Evolutionary conservation across 83 land plant genomes (phyloP).

Genomic region (Diphasiastrum complanatum): DNA sequence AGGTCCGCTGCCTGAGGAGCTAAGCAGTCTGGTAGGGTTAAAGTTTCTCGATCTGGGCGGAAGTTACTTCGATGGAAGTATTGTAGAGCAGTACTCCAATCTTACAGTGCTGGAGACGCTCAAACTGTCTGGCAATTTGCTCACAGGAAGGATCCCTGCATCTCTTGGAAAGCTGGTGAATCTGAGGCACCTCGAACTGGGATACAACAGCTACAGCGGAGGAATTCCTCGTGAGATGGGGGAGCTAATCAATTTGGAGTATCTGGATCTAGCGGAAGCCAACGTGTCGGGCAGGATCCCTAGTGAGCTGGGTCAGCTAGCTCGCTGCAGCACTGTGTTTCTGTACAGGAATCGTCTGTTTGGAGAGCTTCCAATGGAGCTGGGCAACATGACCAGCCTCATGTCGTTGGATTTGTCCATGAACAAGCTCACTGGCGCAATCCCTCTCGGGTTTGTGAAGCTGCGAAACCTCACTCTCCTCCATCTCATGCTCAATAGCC

Average conservation of each 20-base stretch:
- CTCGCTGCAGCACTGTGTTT: neutral
- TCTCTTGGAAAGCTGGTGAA: neutral
- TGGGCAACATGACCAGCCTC: constrained; percentile 1
- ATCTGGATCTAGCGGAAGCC: neutral
- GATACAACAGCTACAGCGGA: neutral
- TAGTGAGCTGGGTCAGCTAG: neutral
- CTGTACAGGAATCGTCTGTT: neutral
- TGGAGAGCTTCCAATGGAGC: neutral
- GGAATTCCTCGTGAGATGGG: neutral
- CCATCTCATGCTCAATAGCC: neutral
- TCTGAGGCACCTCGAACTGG: neutral
- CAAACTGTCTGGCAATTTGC: neutral
- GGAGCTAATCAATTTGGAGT: neutral
- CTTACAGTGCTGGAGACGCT: neutral
- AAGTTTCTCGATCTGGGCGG: neutral
- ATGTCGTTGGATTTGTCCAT: neutral
- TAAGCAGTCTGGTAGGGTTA: neutral
- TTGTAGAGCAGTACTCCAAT: neutral
- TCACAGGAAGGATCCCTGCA: neutral
- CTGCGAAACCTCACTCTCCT: neutral
- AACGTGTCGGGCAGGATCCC: neutral
- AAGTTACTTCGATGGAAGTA: constrained; percentile 1
- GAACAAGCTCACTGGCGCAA: neutral
- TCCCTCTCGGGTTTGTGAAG: neutral
- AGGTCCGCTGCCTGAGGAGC: constrained; percentile 3